A percentile compares a stretch with the other conserved stretches of the same genome.
These are phyloP conservation scores for Fraxinus quadrangulata DNA, from an alignment of 257 asterid species.

Conservation along the genomic window DNA sequence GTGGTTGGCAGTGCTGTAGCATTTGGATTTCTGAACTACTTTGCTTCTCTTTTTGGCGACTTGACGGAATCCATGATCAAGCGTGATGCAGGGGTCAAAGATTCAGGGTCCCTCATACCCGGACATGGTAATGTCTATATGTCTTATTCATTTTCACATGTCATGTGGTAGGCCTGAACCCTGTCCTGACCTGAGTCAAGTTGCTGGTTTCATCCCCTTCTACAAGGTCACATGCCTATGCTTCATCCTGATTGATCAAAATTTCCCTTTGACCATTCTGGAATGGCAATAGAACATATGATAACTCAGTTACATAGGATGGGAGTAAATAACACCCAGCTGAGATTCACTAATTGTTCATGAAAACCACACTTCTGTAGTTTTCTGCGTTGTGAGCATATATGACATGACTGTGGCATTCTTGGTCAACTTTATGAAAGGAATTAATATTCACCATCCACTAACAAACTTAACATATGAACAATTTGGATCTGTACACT, in stretches of 20 bases:
- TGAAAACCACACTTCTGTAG: background rate
- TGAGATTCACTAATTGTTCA: background rate
- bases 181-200: background rate
- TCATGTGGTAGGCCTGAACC: background rate
- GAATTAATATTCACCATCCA: background rate
- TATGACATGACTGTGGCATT: background rate
- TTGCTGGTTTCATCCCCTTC: background rate
- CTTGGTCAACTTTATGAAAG: background rate
- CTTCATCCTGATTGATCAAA: background rate
- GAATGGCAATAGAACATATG: background rate
- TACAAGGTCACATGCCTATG: background rate
- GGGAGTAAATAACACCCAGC: background rate
- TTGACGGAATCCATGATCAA: conserved; percentile 93
- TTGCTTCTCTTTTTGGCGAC: conserved; percentile 93
- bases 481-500: background rate
- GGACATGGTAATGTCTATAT: conserved; percentile 76
- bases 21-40: conserved; percentile 78
- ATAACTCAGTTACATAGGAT: background rate
- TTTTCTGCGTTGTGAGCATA: background rate
- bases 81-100: conserved; percentile 99
- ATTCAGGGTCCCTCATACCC: conserved; percentile 94
- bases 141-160: background rate
- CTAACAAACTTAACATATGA: background rate
- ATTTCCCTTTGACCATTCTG: background rate
- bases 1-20: conserved; percentile 66